Percentiles rank a stretch among this genome's conserved stretches.
These are phyloP conservation scores for Rhodotorula taiwanensis DNA, from an alignment of 768 basidiomycete genomes.

Conservation along the genomic window DNA sequence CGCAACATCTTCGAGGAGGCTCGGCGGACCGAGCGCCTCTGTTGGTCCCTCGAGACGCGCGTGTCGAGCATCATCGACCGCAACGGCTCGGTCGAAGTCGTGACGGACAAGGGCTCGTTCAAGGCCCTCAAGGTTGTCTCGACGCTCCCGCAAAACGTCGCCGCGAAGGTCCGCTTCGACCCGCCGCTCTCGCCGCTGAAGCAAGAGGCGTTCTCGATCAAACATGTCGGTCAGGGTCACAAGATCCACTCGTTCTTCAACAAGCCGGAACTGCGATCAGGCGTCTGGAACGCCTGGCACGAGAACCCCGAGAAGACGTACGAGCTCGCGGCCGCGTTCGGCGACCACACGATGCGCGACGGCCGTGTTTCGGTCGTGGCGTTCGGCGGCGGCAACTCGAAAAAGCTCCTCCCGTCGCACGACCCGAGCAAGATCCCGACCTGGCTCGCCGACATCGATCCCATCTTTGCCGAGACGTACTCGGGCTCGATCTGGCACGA, in stretches of 20 bases:
- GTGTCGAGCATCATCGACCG: conserved; percentile 1
- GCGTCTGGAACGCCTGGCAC: conserved; percentile 1
- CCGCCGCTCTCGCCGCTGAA: background rate
- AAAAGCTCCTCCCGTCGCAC: background rate
- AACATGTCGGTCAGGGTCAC: background rate
- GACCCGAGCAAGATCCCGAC: conserved; percentile 8
- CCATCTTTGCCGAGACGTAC: background rate
- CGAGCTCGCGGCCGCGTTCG: conserved; percentile 8
- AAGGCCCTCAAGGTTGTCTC: conserved; percentile 7
- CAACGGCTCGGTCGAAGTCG: conserved; percentile 9
- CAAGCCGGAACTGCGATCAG: conserved; percentile 1
- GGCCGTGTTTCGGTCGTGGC: conserved; percentile 3
- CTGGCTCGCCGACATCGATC: conserved; percentile 3
- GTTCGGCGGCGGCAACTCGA: conserved; percentile 5
- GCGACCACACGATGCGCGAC: conserved; percentile 9
- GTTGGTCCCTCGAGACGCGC: conserved; percentile 1
- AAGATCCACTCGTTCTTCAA: background rate
- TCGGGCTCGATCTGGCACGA: background rate
- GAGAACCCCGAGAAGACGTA: background rate
- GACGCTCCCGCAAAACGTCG: conserved; percentile 7
- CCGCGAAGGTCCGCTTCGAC: background rate
- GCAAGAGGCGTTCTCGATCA: conserved; percentile 2
- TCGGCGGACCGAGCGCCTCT: background rate
- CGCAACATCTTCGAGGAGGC: conserved; percentile 9
- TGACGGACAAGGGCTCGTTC: conserved; percentile 6